Evolutionary conservation across 1,284 basidiomycete species (phyloP).

Genomic region (Ustilago lituana): DNA sequence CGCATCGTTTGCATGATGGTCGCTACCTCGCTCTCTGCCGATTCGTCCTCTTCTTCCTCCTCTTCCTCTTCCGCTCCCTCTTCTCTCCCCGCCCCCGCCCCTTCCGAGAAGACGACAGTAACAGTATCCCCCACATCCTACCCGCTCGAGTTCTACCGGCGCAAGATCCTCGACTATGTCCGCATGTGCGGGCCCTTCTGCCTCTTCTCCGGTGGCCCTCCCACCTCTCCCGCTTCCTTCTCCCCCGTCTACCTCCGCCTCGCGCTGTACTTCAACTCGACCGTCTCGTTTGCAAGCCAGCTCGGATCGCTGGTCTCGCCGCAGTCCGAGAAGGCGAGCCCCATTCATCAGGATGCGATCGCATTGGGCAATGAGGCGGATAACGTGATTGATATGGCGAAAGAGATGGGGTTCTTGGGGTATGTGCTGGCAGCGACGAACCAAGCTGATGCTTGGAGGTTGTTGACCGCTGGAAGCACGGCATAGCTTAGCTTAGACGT

Average conservation of each 20-base stretch:
- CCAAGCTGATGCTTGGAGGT: constrained; percentile 21
- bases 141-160: constrained; percentile 37
- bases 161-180: constrained; percentile 45
- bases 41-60: not conserved
- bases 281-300: constrained; percentile 17
- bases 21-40: not conserved
- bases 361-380: constrained; percentile 31
- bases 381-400: constrained; percentile 20
- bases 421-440: constrained; percentile 28
- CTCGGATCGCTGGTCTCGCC: constrained; percentile 29
- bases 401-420: constrained; percentile 32
- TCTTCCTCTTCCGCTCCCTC: not conserved
- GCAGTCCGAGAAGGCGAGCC: constrained; percentile 3
- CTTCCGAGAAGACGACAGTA: too few relatives aligned
- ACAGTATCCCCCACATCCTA: not conserved
- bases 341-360: constrained; percentile 6
- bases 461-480: constrained; percentile 9
- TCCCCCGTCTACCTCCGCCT: constrained; percentile 32
- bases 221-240: constrained; percentile 12
- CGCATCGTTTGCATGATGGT: constrained; percentile 31
- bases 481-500: not conserved
- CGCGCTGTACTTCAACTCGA: constrained; percentile 34
- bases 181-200: constrained; percentile 45
- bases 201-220: constrained; percentile 30
- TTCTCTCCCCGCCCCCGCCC: not conserved